A percentile compares a stretch with the other conserved stretches of the same genome.
phyloP scores from a whole-genome alignment of 306 rosid genomes.

The Acacia melanoxylon region DNA sequence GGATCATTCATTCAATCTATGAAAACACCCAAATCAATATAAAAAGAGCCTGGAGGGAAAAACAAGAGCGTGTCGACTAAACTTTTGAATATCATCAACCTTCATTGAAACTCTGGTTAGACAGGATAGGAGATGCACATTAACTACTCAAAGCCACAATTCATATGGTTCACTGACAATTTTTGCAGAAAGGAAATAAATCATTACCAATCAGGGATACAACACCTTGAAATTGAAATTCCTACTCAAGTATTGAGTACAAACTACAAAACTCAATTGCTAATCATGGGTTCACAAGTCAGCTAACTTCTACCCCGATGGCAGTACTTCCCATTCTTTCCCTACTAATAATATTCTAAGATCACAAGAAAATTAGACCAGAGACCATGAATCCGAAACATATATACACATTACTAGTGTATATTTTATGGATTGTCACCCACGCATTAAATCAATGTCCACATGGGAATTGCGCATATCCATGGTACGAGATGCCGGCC shows the following conservation, averaged over 20 bases:
- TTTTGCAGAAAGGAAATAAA: conserved; percentile 18
- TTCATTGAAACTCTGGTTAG: background rate
- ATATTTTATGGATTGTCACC: conserved; percentile 39
- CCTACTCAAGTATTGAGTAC: conserved; percentile 49
- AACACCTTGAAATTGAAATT: conserved; percentile 31
- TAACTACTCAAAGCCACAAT: conserved; percentile 10
- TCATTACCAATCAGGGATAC: conserved; percentile 28
- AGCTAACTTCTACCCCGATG: conserved; percentile 44
- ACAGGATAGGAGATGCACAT: background rate
- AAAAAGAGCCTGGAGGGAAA: background rate
- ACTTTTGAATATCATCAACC: background rate
- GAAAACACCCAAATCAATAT: background rate
- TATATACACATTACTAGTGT: conserved; percentile 35
- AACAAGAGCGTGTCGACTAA: background rate
- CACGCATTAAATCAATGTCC: conserved; percentile 93
- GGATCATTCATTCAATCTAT: background rate
- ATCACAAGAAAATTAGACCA: conserved; percentile 47
- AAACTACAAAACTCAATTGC: conserved; percentile 32
- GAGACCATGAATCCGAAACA: conserved; percentile 36
- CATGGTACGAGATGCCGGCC: conserved; percentile 61
- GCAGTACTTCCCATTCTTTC: conserved; percentile 46
- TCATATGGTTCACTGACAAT: conserved; percentile 14
- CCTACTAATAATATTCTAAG: conserved; percentile 8
- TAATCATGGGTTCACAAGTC: conserved; percentile 43
- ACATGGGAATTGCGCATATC: conserved; percentile 73